Evolutionary conservation across 1,284 basidiomycete species (phyloP).

Genomic region (Pseudozyma pruni): DNA sequence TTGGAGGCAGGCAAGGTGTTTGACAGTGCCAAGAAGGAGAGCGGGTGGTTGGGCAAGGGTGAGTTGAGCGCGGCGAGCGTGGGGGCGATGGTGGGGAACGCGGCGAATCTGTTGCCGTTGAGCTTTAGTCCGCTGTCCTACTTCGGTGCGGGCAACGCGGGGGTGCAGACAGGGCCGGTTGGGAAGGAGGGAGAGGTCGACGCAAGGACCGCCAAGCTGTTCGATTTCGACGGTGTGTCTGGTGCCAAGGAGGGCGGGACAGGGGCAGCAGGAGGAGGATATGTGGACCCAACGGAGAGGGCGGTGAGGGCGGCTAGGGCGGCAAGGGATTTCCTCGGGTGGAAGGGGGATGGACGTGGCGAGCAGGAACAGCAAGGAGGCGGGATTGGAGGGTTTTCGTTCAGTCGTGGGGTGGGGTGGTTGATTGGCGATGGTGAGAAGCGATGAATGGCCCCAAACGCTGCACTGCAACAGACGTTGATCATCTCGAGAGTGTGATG

Average conservation of each 20-base stretch:
- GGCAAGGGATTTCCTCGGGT: conserved; percentile 47
- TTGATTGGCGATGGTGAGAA: conserved; percentile 42
- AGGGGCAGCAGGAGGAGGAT: conserved; percentile 3
- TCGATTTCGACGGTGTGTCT: conserved; percentile 39
- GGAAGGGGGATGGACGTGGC: conserved; percentile 23
- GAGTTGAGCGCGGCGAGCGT: conserved; percentile 25
- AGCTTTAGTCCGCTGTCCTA: conserved; percentile 25
- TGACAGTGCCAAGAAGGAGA: conserved; percentile 11
- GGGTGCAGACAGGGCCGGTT: background rate
- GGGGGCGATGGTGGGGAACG: conserved; percentile 20
- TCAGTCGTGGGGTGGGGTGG: conserved; percentile 43
- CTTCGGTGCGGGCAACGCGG: conserved; percentile 8
- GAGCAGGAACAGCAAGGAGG: background rate
- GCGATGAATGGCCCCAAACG: conserved; percentile 1
- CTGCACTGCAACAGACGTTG: too few species aligned
- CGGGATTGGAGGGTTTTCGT: conserved; percentile 32
- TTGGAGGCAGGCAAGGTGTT: conserved; percentile 22
- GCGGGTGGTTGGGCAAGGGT: background rate
- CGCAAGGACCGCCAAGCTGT: conserved; percentile 32
- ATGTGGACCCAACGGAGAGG: conserved; percentile 35
- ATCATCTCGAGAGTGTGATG: too few species aligned
- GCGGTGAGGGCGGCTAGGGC: conserved; percentile 45
- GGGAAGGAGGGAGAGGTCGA: conserved; percentile 6
- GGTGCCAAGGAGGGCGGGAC: background rate
- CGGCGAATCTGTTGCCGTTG: conserved; percentile 35